Conservation (phyloP, 805 yeast species). For the Nakazawaea wyomingensis region DNA sequence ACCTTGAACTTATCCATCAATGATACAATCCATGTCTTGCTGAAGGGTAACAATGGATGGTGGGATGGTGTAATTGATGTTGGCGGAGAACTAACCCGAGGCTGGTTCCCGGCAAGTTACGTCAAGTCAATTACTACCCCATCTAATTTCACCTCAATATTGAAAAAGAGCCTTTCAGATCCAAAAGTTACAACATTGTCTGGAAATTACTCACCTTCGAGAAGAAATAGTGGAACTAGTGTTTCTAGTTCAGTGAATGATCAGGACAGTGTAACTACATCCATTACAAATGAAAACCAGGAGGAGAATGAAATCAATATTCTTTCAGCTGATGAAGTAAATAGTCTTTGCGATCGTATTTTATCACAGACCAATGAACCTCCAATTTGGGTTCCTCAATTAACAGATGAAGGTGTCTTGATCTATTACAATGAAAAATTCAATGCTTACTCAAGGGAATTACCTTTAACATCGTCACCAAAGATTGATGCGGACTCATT, state of each 20-base stretch:
- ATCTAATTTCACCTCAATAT: not conserved
- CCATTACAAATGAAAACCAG: not conserved
- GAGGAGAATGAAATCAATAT: slow-evolving; percentile 13
- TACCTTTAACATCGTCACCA: slow-evolving; percentile 43
- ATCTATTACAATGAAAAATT: slow-evolving; percentile 58
- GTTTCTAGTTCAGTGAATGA: slow-evolving; percentile 6
- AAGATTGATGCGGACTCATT: slow-evolving; percentile 7
- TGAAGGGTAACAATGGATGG: slow-evolving; percentile 67
- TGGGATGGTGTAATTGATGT: slow-evolving; percentile 70
- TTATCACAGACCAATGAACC: slow-evolving; percentile 28
- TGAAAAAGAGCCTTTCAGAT: slow-evolving; percentile 3
- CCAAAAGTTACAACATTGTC: not conserved
- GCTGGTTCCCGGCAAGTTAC: slow-evolving; percentile 81
- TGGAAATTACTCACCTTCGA: slow-evolving; percentile 16
- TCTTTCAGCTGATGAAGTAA: slow-evolving; percentile 15
- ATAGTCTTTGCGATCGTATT: slow-evolving; percentile 5
- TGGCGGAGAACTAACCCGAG: slow-evolving; percentile 46
- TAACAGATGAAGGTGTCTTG: slow-evolving; percentile 49
- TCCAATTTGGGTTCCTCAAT: slow-evolving; percentile 59
- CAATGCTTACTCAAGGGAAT: slow-evolving; percentile 50
- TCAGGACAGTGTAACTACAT: slow-evolving; percentile 8
- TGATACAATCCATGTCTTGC: slow-evolving; percentile 65
- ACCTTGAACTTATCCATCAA: slow-evolving; percentile 54
- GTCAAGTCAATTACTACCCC: slow-evolving; percentile 30
- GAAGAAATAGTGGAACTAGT: slow-evolving; percentile 46